These are phyloP conservation scores for Amanita jacksonii DNA, from an alignment of 768 basidiomycete genomes.

Conservation along the genomic window DNA sequence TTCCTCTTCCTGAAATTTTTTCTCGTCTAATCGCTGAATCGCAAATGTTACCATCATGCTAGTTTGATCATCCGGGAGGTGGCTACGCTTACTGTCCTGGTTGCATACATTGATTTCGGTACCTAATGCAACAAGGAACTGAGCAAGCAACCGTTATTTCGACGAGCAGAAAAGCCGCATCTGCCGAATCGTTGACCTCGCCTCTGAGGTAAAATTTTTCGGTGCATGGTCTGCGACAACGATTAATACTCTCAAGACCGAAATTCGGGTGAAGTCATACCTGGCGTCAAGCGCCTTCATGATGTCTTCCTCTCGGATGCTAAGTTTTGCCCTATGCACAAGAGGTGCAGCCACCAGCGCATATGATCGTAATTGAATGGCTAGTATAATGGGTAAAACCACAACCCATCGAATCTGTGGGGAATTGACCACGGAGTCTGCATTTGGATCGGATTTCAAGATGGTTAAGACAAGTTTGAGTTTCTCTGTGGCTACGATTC, in stretches of 20 bases:
- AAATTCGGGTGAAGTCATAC: not conserved
- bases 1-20: not conserved
- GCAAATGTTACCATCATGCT: conserved; percentile 1
- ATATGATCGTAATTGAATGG: conserved; percentile 1
- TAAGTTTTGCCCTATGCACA: conserved; percentile 3
- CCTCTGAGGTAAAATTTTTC: not conserved
- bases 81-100: too few species aligned
- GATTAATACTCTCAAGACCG: too few species aligned
- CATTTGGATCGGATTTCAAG: conserved; percentile 32
- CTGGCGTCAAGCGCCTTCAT: not conserved
- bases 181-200: not conserved
- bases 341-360: conserved; percentile 2
- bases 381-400: conserved; percentile 1
- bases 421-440: conserved; percentile 2
- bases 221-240: too few species aligned
- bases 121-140: conserved; percentile 1
- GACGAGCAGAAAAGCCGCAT: not conserved
- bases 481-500: conserved; percentile 25
- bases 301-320: conserved; percentile 3
- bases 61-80: not conserved
- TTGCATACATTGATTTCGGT: conserved; percentile 1
- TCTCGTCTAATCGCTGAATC: not conserved
- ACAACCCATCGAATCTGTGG: not conserved
- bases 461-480: conserved; percentile 31
- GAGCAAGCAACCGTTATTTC: conserved; percentile 4